Evolutionary conservation across 805 yeast species (phyloP), one percentile per base, ranked within the genome.

Genomic region (Candida krabiensis): DNA sequence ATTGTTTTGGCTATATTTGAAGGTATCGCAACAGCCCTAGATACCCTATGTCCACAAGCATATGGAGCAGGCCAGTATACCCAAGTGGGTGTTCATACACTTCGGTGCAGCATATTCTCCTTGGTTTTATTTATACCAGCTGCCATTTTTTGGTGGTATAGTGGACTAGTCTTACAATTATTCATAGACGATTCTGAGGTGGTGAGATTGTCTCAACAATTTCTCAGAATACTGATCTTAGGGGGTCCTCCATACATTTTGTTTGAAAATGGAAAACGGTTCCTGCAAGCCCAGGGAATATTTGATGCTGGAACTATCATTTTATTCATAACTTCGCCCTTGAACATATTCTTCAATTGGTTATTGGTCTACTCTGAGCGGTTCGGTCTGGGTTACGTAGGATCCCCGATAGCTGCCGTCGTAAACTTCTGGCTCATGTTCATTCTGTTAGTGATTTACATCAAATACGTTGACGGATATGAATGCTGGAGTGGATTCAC

Each of bases 31-130:
- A 84, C 91, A 0, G 75, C 88, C 43, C 66, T 85, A 37, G 91
- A 84, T 52, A 85, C 93, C 0, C 64, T 85, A 21, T 85, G 93
- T 57, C 83, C 90, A 2, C 91, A 85, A 60, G 84, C 90, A 0
- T 84, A 70, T 55, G 91, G 93, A 18, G 76, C 86, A 17, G 75
- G 75, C 33, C 82, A 82, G 45, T 75, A 65, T 52, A 67, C 68
- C 44, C 57, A 74, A 35, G 91, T 85, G 11, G 93, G 93, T 0
- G 59, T 83, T 13, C 80, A 84, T 48, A 73, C 80, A 42, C 74
- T 80, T 48, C 65, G 87, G 50, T 85, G 91, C 60, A 74, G 80
- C 18, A 70, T 79, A 2, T 70, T 88, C 45, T 76, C 86, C 2
- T 62, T 81, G 23, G 75, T 23, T 56, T 67, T 55, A 64, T 83